phyloP scores from a whole-genome alignment of 2,329 filamentous ascomycete genomes.

The Trichoderma sp. region DNA sequence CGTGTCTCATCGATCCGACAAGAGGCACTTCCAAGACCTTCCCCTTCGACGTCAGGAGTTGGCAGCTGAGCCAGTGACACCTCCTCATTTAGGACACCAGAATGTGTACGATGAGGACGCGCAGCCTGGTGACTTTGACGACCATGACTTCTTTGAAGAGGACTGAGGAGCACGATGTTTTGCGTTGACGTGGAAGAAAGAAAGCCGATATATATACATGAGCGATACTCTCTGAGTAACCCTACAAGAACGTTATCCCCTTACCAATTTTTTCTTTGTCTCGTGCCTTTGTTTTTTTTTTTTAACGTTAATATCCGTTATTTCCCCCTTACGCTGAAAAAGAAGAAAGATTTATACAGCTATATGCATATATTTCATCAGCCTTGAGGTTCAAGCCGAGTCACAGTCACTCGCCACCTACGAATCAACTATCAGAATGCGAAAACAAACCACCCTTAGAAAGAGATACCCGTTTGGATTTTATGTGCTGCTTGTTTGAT shows the following conservation, averaged over 20 bases:
- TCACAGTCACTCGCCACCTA: conserved; percentile 25
- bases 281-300: neutral
- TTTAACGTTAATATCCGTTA: conserved; percentile 4
- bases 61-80: conserved; percentile 54
- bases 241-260: neutral
- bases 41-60: conserved; percentile 46
- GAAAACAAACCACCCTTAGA: conserved; percentile 36
- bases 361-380: neutral
- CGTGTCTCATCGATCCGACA: conserved; percentile 43
- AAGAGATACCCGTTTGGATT: conserved; percentile 47
- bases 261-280: neutral
- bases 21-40: conserved; percentile 43
- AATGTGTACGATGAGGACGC: conserved; percentile 64
- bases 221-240: neutral
- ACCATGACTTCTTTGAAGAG: conserved; percentile 61
- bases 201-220: neutral
- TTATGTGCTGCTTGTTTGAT: conserved; percentile 34
- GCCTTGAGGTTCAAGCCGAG: conserved; percentile 31
- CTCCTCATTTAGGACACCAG: conserved; percentile 63
- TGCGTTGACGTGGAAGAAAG: neutral
- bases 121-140: conserved; percentile 59
- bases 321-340: neutral
- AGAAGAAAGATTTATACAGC: conserved; percentile 3
- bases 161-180: conserved; percentile 29
- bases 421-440: conserved; percentile 35